Percentiles rank a stretch among this genome's conserved stretches.
Evolutionary conservation across 2,329 filamentous ascomycete species (phyloP).

Genomic region (Diaporthe ilicicola): DNA sequence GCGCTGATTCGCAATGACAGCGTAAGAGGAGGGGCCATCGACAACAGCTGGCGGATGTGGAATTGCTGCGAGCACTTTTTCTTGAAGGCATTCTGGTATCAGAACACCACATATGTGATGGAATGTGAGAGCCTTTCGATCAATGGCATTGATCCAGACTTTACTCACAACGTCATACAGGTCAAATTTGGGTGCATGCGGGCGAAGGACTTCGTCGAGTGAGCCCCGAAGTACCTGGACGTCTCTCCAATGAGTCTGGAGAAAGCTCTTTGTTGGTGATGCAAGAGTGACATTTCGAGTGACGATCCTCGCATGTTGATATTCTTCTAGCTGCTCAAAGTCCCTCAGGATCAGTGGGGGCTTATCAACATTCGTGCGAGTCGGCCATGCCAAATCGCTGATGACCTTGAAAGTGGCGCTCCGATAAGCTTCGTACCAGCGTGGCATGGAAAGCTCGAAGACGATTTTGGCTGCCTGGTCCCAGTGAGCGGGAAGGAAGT

Average conservation of each 20-base stretch:
- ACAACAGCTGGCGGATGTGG: slow-evolving; percentile 39
- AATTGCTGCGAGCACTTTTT: background rate
- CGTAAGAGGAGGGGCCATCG: slow-evolving; percentile 60
- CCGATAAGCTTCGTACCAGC: slow-evolving; percentile 47
- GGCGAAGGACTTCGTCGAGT: background rate
- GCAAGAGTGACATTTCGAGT: slow-evolving; percentile 2
- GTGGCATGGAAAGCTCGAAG: slow-evolving; percentile 51
- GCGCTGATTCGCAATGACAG: slow-evolving; percentile 58
- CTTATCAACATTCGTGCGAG: background rate
- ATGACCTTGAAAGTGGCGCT: slow-evolving; percentile 52
- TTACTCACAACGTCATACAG: background rate
- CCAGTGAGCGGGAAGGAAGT: slow-evolving; percentile 45
- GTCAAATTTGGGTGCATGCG: slow-evolving; percentile 3
- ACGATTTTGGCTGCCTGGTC: slow-evolving; percentile 43
- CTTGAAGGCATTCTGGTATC: slow-evolving; percentile 36
- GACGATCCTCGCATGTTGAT: background rate
- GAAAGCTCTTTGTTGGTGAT: slow-evolving; percentile 20
- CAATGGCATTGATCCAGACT: slow-evolving; percentile 10
- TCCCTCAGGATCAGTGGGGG: slow-evolving; percentile 31
- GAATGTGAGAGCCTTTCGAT: slow-evolving; percentile 46
- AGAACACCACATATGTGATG: slow-evolving; percentile 50
- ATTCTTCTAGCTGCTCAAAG: slow-evolving; percentile 34
- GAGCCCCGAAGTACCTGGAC: slow-evolving; percentile 8
- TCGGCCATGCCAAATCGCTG: slow-evolving; percentile 39
- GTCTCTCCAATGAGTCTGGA: slow-evolving; percentile 18